Conservation (phyloP, 768 basidiomycete species). For the Pleurotus eryngii region DNA sequence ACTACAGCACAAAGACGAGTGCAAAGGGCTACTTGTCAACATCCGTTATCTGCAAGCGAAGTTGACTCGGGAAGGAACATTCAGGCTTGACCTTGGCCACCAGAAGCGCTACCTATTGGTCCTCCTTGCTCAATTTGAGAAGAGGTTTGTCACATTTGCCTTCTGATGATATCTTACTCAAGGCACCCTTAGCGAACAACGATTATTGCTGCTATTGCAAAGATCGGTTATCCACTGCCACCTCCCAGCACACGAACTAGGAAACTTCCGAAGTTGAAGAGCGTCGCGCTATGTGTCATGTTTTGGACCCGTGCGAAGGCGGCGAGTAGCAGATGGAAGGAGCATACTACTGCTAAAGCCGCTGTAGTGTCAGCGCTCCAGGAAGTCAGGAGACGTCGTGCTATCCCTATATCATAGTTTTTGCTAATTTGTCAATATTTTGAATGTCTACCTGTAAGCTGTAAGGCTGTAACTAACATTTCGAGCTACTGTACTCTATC, state of each 20-base stretch:
- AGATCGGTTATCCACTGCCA: conserved; percentile 61
- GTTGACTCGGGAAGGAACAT: conserved; percentile 78
- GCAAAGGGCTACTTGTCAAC: conserved; percentile 87
- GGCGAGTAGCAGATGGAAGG: conserved; percentile 61
- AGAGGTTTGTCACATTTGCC: conserved; percentile 46
- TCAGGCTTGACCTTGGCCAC: conserved; percentile 73
- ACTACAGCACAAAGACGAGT: conserved; percentile 76
- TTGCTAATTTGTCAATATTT: too few species aligned
- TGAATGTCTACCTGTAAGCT: too few species aligned
- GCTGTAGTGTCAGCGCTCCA: conserved; percentile 64
- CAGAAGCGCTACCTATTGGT: conserved; percentile 88
- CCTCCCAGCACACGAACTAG: conserved; percentile 27
- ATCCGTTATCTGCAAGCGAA: conserved; percentile 91
- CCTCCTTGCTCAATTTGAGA: conserved; percentile 67
- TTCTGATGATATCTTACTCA: conserved; percentile 8
- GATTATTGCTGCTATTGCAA: conserved; percentile 72
- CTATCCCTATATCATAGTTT: conserved; percentile 7
- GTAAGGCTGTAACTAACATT: too few species aligned
- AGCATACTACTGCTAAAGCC: conserved; percentile 56
- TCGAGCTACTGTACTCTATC: too few species aligned
- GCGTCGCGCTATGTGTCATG: conserved; percentile 50
- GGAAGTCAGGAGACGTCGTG: conserved; percentile 60
- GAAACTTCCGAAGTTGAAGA: conserved; percentile 52
- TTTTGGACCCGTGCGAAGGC: conserved; percentile 66
- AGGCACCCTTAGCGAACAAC: conserved; percentile 52